These are phyloP conservation scores for Podospora tetraspora DNA, from an alignment of 495 filamentous ascomycete genomes.

Conservation along the genomic window DNA sequence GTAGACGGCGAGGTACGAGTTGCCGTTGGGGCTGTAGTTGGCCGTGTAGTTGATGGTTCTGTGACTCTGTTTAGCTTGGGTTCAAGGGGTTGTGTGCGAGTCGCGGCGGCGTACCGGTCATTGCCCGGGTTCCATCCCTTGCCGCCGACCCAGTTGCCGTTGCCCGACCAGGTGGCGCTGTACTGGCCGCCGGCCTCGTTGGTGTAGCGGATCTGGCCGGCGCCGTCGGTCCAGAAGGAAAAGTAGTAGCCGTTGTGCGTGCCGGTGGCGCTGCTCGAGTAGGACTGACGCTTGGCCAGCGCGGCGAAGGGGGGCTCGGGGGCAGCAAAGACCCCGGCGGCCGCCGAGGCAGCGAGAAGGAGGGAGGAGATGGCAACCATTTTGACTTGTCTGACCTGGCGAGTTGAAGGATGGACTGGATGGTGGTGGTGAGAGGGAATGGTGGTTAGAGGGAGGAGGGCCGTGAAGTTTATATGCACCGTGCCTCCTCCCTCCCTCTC, in stretches of 20 bases:
- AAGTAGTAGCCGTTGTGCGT: constrained; percentile 57
- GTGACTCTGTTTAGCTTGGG: constrained; percentile 22
- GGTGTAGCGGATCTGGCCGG: constrained; percentile 49
- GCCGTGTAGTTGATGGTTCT: constrained; percentile 46
- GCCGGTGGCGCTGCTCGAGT: constrained; percentile 41
- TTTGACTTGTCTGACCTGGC: neutral
- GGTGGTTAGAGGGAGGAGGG: too few relatives aligned
- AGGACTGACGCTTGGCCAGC: constrained; percentile 33
- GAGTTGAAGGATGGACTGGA: neutral
- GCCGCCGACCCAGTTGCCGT: constrained; percentile 57
- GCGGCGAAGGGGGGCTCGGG: constrained; percentile 34
- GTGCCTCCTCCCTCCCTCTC: neutral
- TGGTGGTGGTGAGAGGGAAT: constrained; percentile 9
- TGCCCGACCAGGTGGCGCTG: constrained; percentile 48
- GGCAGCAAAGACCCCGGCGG: constrained; percentile 35
- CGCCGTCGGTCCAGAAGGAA: constrained; percentile 58
- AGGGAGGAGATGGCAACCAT: constrained; percentile 47
- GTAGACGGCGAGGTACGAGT: constrained; percentile 52
- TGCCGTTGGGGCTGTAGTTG: constrained; percentile 40
- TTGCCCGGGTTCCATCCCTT: constrained; percentile 57
- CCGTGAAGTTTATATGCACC: neutral
- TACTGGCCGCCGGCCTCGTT: constrained; percentile 53
- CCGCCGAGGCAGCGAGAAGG: constrained; percentile 35
- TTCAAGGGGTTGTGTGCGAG: constrained; percentile 32
- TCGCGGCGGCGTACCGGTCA: constrained; percentile 4